A percentile compares a stretch with the other conserved stretches of the same genome.
Conservation (phyloP, 208 protist genomes). For the Crithidia bombi region DNA sequence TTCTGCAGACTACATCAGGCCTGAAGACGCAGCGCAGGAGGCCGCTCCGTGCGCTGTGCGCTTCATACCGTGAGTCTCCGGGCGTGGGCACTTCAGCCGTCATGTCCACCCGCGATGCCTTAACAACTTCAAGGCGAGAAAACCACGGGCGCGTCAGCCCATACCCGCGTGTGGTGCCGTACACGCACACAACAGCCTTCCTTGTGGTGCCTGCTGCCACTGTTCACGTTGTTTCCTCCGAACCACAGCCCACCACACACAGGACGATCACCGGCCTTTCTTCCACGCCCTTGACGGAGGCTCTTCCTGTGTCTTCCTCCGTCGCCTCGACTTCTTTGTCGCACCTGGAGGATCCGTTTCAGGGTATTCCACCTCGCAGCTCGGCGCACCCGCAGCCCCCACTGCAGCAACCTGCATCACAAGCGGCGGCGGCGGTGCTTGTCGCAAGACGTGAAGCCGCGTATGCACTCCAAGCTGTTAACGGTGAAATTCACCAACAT, state of each 20-base stretch:
- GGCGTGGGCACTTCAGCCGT: no score
- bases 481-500: no score
- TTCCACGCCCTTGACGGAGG: background rate
- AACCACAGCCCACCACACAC: background rate
- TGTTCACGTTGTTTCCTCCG: background rate
- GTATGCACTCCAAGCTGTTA: no score
- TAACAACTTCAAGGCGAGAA: background rate
- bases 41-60: no score
- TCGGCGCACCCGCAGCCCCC: background rate
- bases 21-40: no score
- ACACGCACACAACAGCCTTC: constrained; percentile 29
- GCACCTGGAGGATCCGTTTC: constrained; percentile 2
- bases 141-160: background rate
- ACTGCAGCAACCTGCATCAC: background rate
- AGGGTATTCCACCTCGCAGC: background rate
- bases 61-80: no score
- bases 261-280: background rate
- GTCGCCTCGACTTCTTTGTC: background rate
- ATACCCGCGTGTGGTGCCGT: constrained; percentile 19
- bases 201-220: background rate
- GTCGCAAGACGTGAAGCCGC: no score
- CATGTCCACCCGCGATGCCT: background rate
- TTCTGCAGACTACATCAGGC: no score
- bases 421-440: no score
- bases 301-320: background rate